These are phyloP conservation scores for Suillus plorans DNA, from an alignment of 768 basidiomycete species.

Conservation along the genomic window DNA sequence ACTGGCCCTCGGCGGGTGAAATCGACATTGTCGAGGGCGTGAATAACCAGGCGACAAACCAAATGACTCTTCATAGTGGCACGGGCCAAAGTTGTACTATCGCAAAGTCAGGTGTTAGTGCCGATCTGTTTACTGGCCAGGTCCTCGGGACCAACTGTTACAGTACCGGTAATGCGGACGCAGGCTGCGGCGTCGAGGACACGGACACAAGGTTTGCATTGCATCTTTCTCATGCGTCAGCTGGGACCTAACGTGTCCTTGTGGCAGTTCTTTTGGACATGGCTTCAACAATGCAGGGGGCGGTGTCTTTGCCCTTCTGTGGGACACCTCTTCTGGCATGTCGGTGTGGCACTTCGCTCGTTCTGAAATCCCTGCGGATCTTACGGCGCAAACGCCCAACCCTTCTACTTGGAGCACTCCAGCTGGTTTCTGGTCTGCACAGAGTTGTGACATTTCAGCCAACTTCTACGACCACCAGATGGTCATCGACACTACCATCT, in stretches of 20 bases:
- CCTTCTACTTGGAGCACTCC: conserved; percentile 54
- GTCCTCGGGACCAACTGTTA: conserved; percentile 35
- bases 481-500: conserved; percentile 39
- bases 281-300: conserved; percentile 38
- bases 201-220: conserved; percentile 21
- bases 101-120: conserved; percentile 8
- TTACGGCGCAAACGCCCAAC: conserved; percentile 42
- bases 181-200: conserved; percentile 53
- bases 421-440: conserved; percentile 49
- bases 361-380: conserved; percentile 50
- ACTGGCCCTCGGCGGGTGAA: conserved; percentile 58
- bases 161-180: conserved; percentile 39
- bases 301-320: conserved; percentile 58
- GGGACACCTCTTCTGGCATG: conserved; percentile 48
- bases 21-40: conserved; percentile 79
- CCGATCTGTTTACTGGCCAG: conserved; percentile 19
- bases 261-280: conserved; percentile 38
- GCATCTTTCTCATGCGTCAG: conserved; percentile 13
- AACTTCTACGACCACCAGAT: conserved; percentile 56
- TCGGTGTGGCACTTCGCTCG: conserved; percentile 58
- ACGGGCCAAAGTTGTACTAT: conserved; percentile 38
- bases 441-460: conserved; percentile 44
- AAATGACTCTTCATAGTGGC: conserved; percentile 64
- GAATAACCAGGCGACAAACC: conserved; percentile 55
- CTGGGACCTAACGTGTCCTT: conserved; percentile 34